Evolutionary conservation across 371 early-diverging fungal genomes (phyloP), one percentile per base, ranked within the genome.

Genomic region (Capillidium heterosporum): DNA sequence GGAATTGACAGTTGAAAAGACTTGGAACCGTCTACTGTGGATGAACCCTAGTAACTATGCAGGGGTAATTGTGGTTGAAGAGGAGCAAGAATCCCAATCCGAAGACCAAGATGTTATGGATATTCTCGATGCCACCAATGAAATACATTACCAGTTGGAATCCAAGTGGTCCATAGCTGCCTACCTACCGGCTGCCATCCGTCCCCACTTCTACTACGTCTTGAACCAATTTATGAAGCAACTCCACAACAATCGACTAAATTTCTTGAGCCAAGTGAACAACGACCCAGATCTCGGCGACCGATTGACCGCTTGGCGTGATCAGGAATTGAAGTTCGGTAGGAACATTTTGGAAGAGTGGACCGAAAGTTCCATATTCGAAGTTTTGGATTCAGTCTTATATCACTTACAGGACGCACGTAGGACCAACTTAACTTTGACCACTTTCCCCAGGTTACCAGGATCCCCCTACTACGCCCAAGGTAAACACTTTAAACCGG

Each of bases 1-100:
- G n/a, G 76, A 77, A 48, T 52, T 93, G 56, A 63, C 71, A 2
- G 73, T 79, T 0, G 66, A 67, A 24, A 60, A 74, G 56, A 83
- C 78, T 58, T 95, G 91, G 89, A 73, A 79, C 40, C 72, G 80
- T n/a, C 54, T 91, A 51, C 50, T 90, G 19, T 96, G 95, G 95
- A 85, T 92, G 88, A 91, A 95, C 63, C 71, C 76, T 47, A 75
- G 75, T 62, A 96, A 96, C 65, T 88, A 76, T 67, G 92, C 87
- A 24, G 91, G 95, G 2, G 68, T 91, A 28, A 64, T 62, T 48
- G 11, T 7, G 3, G 23, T 10, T 11, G 27, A 11, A 48, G 26
- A 21, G 27, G 27, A n/a, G 5, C 7, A 3, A 17, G 32, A 21
- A 2, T 11, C n/a, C 23, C 53, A 24, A 11, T 13, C 15, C 2